Conservation (phyloP, 495 filamentous ascomycete genomes). For the Penicillium mononematosum region DNA sequence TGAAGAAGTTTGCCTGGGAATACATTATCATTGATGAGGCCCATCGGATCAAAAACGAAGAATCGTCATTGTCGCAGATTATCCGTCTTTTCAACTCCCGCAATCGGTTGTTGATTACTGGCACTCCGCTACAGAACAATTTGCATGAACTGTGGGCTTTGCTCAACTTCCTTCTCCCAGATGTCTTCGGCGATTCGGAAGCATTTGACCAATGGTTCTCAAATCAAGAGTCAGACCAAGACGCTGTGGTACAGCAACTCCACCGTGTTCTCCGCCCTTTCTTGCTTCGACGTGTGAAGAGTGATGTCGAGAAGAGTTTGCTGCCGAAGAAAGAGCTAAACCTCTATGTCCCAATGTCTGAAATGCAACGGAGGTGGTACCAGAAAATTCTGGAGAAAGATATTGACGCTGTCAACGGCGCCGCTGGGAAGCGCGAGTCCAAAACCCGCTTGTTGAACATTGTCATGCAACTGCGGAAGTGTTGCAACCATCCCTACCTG, state of each 20-base stretch:
- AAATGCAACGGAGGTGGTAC: constrained; percentile 99
- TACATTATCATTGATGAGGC: constrained; percentile 99
- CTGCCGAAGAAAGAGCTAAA: constrained; percentile 98
- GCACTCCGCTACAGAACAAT: constrained; percentile 97
- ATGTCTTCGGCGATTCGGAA: constrained; percentile 95
- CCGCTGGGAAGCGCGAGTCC: constrained; percentile 93
- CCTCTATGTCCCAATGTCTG: constrained; percentile 95
- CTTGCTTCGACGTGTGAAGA: constrained; percentile 93
- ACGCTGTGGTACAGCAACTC: constrained; percentile 95
- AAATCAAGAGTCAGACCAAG: constrained; percentile 81
- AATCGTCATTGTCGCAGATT: constrained; percentile 94
- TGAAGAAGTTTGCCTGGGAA: constrained; percentile 99
- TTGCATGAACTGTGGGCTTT: constrained; percentile 99
- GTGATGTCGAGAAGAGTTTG: constrained; percentile 97
- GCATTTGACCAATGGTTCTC: constrained; percentile 99
- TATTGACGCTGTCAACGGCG: constrained; percentile 98
- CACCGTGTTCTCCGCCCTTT: constrained; percentile 93
- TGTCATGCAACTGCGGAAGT: constrained; percentile 99
- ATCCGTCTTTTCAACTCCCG: constrained; percentile 96
- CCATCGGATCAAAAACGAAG: constrained; percentile 99
- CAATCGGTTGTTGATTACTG: constrained; percentile 93
- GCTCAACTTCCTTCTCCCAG: constrained; percentile 93
- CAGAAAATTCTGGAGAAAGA: constrained; percentile 99
- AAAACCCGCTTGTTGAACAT: constrained; percentile 99
- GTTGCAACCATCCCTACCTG: constrained; percentile 98